Evolutionary conservation across 2,329 filamentous ascomycete species (phyloP), one percentile per base, ranked within the genome.

Genomic region (Fusarium euwallaceae): DNA sequence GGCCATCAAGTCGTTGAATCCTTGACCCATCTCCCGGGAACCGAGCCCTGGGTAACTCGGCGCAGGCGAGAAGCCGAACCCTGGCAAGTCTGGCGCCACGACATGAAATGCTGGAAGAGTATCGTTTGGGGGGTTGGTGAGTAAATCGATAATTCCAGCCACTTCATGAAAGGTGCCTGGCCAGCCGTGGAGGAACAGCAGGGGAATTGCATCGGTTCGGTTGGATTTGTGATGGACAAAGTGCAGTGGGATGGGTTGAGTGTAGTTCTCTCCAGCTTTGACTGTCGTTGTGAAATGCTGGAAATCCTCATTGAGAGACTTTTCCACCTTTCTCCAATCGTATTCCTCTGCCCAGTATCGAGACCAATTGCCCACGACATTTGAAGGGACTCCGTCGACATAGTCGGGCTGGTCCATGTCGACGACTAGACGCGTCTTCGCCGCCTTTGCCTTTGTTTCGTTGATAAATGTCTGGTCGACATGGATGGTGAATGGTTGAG

Each of bases 151-250:
- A 32, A 86, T 78, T 27, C 78, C 78, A 16, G 74, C 69, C 7
- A 82, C 77, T 73, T 86, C 84, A 6, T 84, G 69, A 58, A 86
- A 85, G 6, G 80, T 82, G 0, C 84, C 83, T 2, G 85, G 84
- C 84, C 85, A 86, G 51, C 84, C 84, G 72, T 86, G 85, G 14
- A 83, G 61, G 62, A 86, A 84, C 1, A 86, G 71, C 14, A 86
- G 76, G 2, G 85, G 85, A 24, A 85, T 81, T 8, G 84, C 83
- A 59, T 82, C 64, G 3, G n/a, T 1, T 4, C 61, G 20, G 9
- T 22, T 3, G 2, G 73, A 69, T 14, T 53, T 61, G n/a, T 64
- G 51, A 34, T 75, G 68, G 16, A 75, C 41, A 14, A 75, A 75
- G 24, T 75, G 73, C 6, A 75, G 51, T 9, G 68, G 62, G 11